phyloP scores from a whole-genome alignment of 2,329 filamentous ascomycete species.

The Diaporthe aspalathi region DNA sequence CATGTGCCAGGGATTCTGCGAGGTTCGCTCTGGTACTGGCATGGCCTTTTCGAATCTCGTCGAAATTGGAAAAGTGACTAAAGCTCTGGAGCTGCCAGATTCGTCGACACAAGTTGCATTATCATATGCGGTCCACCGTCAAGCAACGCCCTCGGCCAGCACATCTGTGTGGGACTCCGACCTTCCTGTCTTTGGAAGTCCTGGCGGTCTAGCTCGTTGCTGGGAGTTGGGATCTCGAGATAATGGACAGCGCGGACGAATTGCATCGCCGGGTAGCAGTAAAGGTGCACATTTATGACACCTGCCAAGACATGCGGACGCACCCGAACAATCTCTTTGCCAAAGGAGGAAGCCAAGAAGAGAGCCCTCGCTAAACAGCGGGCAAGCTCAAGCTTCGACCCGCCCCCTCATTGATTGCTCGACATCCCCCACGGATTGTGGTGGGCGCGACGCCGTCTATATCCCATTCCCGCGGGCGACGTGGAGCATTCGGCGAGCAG shows the following conservation, averaged over 20 bases:
- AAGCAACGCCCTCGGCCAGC: not conserved
- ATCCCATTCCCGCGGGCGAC: not conserved
- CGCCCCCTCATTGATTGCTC: not conserved
- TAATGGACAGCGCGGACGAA: slow-evolving; percentile 2
- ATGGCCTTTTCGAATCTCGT: not conserved
- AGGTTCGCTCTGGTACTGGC: not conserved
- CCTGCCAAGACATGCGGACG: slow-evolving; percentile 23
- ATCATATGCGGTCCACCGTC: slow-evolving; percentile 1
- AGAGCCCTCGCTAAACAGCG: not conserved
- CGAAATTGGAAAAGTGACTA: not conserved
- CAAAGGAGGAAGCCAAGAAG: slow-evolving; percentile 24
- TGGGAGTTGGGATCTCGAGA: not conserved
- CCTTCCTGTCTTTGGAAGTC: slow-evolving; percentile 22
- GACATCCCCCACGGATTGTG: not conserved
- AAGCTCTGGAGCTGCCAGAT: slow-evolving; percentile 15
- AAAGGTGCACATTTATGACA: slow-evolving; percentile 4
- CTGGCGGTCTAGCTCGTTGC: not conserved
- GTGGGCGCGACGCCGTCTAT: slow-evolving; percentile 11
- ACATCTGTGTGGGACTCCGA: not conserved
- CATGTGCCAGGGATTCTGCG: not conserved
- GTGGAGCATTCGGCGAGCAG: slow-evolving; percentile 19
- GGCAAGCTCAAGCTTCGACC: not conserved
- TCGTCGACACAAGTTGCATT: slow-evolving; percentile 1
- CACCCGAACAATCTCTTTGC: not conserved
- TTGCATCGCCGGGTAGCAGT: not conserved